Conservation (phyloP, 1,284 basidiomycete species). For the Phellinidium pouzarii region DNA sequence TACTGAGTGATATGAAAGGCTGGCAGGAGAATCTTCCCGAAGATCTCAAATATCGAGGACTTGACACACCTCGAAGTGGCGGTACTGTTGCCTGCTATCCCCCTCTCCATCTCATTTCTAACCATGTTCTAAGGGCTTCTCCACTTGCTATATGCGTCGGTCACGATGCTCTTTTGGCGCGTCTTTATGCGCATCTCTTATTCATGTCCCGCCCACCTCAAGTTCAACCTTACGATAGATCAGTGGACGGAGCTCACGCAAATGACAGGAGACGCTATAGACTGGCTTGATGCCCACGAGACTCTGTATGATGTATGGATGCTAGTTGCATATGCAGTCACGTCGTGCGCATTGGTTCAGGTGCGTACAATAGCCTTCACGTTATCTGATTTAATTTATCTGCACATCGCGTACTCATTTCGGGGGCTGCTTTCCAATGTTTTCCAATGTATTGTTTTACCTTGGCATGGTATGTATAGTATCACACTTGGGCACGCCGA, state of each 20-base stretch:
- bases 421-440: neutral
- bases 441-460: neutral
- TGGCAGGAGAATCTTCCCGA: constrained; percentile 77
- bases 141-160: constrained; percentile 80
- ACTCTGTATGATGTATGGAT: constrained; percentile 81
- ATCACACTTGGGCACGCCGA: constrained; percentile 86
- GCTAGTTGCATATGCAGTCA: constrained; percentile 82
- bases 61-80: constrained; percentile 50
- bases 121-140: constrained; percentile 53
- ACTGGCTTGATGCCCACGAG: constrained; percentile 85
- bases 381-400: constrained; percentile 7
- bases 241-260: constrained; percentile 72
- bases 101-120: neutral
- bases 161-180: constrained; percentile 88
- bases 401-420: constrained; percentile 4
- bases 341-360: constrained; percentile 86
- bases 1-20: constrained; percentile 69
- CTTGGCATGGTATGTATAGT: constrained; percentile 38
- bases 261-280: constrained; percentile 74
- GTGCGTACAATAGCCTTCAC: constrained; percentile 36
- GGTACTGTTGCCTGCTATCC: constrained; percentile 41
- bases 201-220: constrained; percentile 77
- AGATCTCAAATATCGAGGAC: constrained; percentile 66
- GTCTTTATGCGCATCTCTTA: constrained; percentile 95
- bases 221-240: constrained; percentile 74